Evolutionary conservation across 2,329 filamentous ascomycete species (phyloP), one percentile per base, ranked within the genome.

Genomic region (Ramichloridium luteum): DNA sequence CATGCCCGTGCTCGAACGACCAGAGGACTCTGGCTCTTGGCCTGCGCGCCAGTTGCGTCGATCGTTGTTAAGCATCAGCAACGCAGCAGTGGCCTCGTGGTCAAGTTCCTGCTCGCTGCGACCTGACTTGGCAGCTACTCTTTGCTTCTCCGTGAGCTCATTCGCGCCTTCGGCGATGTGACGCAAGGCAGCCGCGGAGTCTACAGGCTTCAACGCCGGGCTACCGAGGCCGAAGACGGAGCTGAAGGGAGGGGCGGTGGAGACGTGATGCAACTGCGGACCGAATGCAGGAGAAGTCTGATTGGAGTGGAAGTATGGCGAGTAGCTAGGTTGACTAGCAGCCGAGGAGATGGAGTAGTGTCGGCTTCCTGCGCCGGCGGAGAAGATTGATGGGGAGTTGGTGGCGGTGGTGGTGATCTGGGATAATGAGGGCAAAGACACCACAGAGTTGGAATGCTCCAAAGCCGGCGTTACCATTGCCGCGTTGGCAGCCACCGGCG

Each of bases 31-130:
- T 6, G 37, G 32, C 38, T 43, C 38, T 9, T 35, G 35, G 15
- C 40, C 34, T 30, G 34, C 45, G 37, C 43, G 49, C 59, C 61
- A 64, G 34, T 50, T 58, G 20, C 82, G 67, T 9, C 39, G 71
- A 53, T 90, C 84, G 32, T 68, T 74, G 44, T 86, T 92, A 37
- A 94, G 62, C 85, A 93, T 93, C 53, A 93, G 58, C 45, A 93
- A 56, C 3, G 85, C 86, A 9, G 83, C 78, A 5, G 84, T 90
- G 1, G 84, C 86, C 54, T 90, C 83, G 38, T 85, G 77, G 26
- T 67, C 63, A 16, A 62, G 54, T 46, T 59, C 45, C 28, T 54
- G 39, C 27, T 54, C 48, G 13, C 39, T 50, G 13, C 46, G 38
- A 4, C 34, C 35, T 8, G 13, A 26, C 15, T 45, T 42, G 15